phyloP scores from a whole-genome alignment of 1,284 basidiomycete genomes.

The Cryptococcus sp. region DNA sequence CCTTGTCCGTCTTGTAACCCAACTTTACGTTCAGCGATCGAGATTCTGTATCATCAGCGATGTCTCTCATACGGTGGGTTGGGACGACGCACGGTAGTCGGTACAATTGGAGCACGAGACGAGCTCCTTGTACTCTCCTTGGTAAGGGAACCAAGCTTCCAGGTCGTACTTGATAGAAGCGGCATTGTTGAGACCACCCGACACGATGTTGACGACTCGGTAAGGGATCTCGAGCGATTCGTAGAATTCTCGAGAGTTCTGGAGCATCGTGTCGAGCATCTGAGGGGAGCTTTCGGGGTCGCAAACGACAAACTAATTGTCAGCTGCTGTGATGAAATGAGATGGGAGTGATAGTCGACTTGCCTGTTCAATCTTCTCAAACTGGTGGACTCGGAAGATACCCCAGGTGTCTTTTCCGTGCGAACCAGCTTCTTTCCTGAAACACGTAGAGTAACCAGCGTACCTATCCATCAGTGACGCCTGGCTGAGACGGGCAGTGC shows the following conservation, averaged over 20 bases:
- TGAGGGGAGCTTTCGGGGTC: conserved; percentile 91
- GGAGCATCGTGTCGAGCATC: conserved; percentile 87
- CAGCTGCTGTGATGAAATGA: neutral
- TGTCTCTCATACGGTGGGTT: neutral
- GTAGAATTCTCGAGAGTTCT: conserved; percentile 88
- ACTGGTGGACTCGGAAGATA: conserved; percentile 99
- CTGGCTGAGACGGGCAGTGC: too few relatives aligned
- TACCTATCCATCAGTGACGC: conserved; percentile 39
- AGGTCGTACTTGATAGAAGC: conserved; percentile 96
- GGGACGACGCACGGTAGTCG: conserved; percentile 71
- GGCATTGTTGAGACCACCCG: conserved; percentile 91
- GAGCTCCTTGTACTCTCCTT: conserved; percentile 90
- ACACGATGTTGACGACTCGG: conserved; percentile 91
- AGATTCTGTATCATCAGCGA: conserved; percentile 58
- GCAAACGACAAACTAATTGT: conserved; percentile 82
- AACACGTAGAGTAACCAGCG: conserved; percentile 79
- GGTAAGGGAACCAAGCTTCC: conserved; percentile 99
- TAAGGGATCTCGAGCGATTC: conserved; percentile 89
- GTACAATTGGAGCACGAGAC: conserved; percentile 91
- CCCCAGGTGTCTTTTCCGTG: conserved; percentile 99
- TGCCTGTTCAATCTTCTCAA: conserved; percentile 90
- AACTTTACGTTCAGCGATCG: conserved; percentile 83
- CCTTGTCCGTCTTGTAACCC: conserved; percentile 78
- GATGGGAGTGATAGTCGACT: conserved; percentile 5
- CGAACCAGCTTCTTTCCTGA: conserved; percentile 96